Base-by-base conservation (phyloP, 2,329 filamentous ascomycete genomes). In the Scopulariopsis brevicaulis region DNA sequence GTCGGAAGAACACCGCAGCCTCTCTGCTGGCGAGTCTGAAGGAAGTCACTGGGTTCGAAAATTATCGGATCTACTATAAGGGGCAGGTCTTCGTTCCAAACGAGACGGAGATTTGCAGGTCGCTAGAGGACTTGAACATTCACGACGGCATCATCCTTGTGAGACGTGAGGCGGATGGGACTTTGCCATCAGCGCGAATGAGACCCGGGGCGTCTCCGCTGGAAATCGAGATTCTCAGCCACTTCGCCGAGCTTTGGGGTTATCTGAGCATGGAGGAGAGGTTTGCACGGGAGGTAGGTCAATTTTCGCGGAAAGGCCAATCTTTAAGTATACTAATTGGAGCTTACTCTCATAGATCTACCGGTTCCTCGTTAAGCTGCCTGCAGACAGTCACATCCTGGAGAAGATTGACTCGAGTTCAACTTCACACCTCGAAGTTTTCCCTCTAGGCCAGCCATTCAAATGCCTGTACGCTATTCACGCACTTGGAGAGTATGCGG, bases 201-300 rank as follows among this genome's bases (percentile, higher is more conserved):
- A 76, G 74, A 61, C 77, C 71, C 56, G 82, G 74, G 55, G 80
- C 74, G 53, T 84, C 74, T 61, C 79, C 74, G 40, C 79, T 97
- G 2, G 90, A 97, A 67, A 78, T 82, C 14, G 89, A 93, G 64
- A 85, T 97, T 24, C 74, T 94, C 63, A 80, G 84, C 59, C 89
- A 95, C 69, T 96, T 96, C 65, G 81, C 89, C 57, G 85, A 93
- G 60, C 73, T 99, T 25, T 96, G 94, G 78, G 81, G 83, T 51
- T 87, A 93, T 65, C 77, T 97, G 57, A 83, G 84, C 62, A 81
- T 92, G 72, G 81, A 89, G 52, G 85, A 92, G 59, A 77, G 74
- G 55, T 73, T 90, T 50, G 84, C 88, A 7, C 76, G 80, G 65
- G 84, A 89, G 75, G 85, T 87, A 75, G 63, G 71, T 60, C 22